These are phyloP conservation scores for Colletotrichum noveboracense DNA, from an alignment of 2,329 filamentous ascomycete genomes.

Conservation along the genomic window DNA sequence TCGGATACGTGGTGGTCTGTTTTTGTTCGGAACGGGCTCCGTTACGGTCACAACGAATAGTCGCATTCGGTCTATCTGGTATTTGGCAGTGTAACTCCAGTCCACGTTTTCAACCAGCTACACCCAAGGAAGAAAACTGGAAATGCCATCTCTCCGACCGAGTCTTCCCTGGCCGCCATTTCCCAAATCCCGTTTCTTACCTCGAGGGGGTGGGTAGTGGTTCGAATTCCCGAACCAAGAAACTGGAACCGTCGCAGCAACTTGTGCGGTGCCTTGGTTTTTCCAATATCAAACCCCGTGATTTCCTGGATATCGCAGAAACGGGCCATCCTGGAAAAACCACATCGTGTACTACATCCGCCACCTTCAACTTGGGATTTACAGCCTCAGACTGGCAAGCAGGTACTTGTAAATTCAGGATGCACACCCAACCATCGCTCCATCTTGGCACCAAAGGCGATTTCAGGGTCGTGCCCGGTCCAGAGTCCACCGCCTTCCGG, in stretches of 20 bases:
- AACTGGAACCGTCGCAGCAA: conserved; percentile 5
- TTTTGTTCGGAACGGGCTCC: conserved; percentile 1
- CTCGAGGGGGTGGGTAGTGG: background rate
- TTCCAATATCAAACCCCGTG: background rate
- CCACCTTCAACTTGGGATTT: background rate
- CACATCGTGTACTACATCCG: background rate
- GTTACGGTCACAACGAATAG: background rate
- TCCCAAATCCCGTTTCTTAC: background rate
- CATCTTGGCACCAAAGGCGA: background rate
- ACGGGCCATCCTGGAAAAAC: background rate
- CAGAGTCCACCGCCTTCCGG: background rate
- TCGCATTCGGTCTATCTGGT: background rate
- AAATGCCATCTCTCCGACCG: background rate
- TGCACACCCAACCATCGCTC: background rate
- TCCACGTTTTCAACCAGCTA: background rate
- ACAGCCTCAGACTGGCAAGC: background rate
- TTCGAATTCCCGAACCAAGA: background rate
- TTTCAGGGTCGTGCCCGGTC: conserved; percentile 5
- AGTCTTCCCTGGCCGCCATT: background rate
- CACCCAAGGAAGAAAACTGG: background rate
- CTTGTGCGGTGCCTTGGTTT: background rate
- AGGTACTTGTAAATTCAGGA: background rate
- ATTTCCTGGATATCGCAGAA: background rate
- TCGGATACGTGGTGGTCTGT: background rate
- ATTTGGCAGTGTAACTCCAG: background rate